These are phyloP conservation scores for Eucalyptus erythrocorys DNA, from an alignment of 345 rosid genomes.

Conservation along the genomic window DNA sequence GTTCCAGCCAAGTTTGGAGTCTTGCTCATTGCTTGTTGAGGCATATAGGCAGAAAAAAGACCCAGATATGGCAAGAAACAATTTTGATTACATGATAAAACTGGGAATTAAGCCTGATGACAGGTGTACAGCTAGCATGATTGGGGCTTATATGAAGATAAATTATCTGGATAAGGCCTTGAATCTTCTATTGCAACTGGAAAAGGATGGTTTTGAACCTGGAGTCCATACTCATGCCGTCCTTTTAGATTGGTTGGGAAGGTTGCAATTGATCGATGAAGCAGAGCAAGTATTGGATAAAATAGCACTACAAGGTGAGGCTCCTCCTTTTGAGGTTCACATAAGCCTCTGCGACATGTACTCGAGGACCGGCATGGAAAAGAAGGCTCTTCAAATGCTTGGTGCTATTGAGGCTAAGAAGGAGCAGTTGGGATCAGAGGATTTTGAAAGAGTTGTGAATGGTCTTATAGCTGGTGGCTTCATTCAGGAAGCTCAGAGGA, in stretches of 20 bases:
- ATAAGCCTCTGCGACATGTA: constrained; percentile 82
- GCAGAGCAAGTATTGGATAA: constrained; percentile 63
- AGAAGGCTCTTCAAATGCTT: constrained; percentile 71
- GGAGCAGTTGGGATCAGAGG: constrained; percentile 32
- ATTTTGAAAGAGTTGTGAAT: constrained; percentile 47
- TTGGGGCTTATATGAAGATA: constrained; percentile 30
- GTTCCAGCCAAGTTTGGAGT: constrained; percentile 30
- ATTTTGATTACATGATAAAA: constrained; percentile 45
- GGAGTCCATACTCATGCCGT: constrained; percentile 60
- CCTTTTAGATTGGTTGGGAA: constrained; percentile 73
- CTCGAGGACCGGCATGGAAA: constrained; percentile 44
- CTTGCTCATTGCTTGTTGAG: constrained; percentile 48
- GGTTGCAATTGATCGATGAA: constrained; percentile 64
- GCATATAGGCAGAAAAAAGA: constrained; percentile 36
- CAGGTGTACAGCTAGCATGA: neutral
- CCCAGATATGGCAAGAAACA: constrained; percentile 45
- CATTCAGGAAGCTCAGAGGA: constrained; percentile 46
- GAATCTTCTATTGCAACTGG: constrained; percentile 51
- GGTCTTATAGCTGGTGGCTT: constrained; percentile 63
- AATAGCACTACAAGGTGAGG: constrained; percentile 72
- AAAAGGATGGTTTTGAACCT: constrained; percentile 72
- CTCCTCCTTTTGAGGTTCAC: constrained; percentile 53
- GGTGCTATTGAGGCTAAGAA: constrained; percentile 36
- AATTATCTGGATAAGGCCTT: constrained; percentile 71
- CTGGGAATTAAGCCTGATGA: constrained; percentile 46